phyloP scores from a whole-genome alignment of 164 flowering plant species.

The Dillenia suffruticosa region DNA sequence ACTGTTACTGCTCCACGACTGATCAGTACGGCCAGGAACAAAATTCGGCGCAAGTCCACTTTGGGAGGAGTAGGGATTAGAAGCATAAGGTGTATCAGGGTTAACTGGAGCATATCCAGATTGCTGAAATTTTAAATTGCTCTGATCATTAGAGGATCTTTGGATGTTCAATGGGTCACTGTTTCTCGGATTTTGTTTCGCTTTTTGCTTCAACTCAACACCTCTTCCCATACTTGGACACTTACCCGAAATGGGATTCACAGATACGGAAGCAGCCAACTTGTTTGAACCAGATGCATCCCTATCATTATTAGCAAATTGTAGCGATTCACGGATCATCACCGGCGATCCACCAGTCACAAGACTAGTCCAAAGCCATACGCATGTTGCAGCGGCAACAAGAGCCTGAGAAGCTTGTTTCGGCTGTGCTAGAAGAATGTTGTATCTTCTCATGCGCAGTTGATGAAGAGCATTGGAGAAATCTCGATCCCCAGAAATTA shows the following conservation, averaged over 20 bases:
- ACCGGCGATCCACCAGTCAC: slow-evolving; percentile 65
- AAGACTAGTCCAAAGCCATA: slow-evolving; percentile 94
- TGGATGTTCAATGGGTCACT: slow-evolving; percentile 35
- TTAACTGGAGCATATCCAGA: slow-evolving; percentile 25
- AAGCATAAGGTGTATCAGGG: slow-evolving; percentile 45
- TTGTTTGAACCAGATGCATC: slow-evolving; percentile 18
- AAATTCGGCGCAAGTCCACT: slow-evolving; percentile 29
- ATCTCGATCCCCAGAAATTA: slow-evolving; percentile 93
- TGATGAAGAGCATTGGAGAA: slow-evolving; percentile 93
- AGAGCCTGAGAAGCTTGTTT: slow-evolving; percentile 72
- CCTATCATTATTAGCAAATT: slow-evolving; percentile 17
- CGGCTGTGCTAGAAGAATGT: slow-evolving; percentile 90
- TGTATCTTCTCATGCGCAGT: slow-evolving; percentile 84
- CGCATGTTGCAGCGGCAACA: slow-evolving; percentile 83
- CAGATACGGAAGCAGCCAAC: slow-evolving; percentile 16
- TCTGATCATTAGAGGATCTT: slow-evolving; percentile 27
- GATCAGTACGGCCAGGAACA: slow-evolving; percentile 28
- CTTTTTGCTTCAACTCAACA: slow-evolving; percentile 35
- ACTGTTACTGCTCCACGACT: slow-evolving; percentile 28
- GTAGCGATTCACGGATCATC: slow-evolving; percentile 36
- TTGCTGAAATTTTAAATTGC: slow-evolving; percentile 20
- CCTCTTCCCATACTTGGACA: slow-evolving; percentile 21
- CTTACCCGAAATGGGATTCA: slow-evolving; percentile 21
- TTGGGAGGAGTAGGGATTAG: slow-evolving; percentile 20
- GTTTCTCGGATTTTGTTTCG: slow-evolving; percentile 31